Evolutionary conservation across 768 basidiomycete genomes (phyloP).

Genomic region (Amanita phalloides): DNA sequence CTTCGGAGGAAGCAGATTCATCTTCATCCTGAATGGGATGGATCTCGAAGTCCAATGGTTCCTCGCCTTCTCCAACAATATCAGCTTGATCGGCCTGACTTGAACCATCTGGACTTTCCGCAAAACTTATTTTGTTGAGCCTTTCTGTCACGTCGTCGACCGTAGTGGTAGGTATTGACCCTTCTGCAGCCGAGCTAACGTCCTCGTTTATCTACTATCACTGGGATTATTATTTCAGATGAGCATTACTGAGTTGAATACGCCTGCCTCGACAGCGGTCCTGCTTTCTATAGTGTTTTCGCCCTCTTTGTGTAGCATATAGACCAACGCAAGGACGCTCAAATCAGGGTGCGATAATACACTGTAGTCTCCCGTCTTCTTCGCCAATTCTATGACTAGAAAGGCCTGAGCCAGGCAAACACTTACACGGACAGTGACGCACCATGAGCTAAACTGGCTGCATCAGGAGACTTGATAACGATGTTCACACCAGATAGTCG

Average conservation of each 20-base stretch:
- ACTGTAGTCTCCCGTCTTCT: conserved; percentile 93
- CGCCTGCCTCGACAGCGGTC: conserved; percentile 17
- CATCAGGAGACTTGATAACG: conserved; percentile 58
- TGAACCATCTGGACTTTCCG: background rate
- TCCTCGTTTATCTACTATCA: conserved; percentile 7
- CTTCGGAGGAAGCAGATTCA: conserved; percentile 11
- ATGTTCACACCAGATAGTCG: conserved; percentile 69
- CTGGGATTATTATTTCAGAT: conserved; percentile 2
- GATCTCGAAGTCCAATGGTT: conserved; percentile 37
- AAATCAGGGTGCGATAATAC: conserved; percentile 89
- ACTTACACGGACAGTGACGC: conserved; percentile 9
- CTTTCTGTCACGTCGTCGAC: conserved; percentile 2
- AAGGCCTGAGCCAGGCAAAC: background rate
- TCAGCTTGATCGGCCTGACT: background rate
- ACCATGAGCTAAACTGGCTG: conserved; percentile 59
- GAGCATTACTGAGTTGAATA: background rate
- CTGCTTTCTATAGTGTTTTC: conserved; percentile 22
- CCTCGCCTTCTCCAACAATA: conserved; percentile 8
- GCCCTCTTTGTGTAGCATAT: conserved; percentile 56
- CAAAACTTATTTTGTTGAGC: background rate
- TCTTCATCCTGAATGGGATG: conserved; percentile 20
- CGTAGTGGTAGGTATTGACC: conserved; percentile 1
- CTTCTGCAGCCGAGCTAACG: background rate
- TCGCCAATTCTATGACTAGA: conserved; percentile 81
- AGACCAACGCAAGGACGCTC: conserved; percentile 81